phyloP scores from a whole-genome alignment of 2,329 filamentous ascomycete genomes.

The Hymenoscyphus albidus region DNA sequence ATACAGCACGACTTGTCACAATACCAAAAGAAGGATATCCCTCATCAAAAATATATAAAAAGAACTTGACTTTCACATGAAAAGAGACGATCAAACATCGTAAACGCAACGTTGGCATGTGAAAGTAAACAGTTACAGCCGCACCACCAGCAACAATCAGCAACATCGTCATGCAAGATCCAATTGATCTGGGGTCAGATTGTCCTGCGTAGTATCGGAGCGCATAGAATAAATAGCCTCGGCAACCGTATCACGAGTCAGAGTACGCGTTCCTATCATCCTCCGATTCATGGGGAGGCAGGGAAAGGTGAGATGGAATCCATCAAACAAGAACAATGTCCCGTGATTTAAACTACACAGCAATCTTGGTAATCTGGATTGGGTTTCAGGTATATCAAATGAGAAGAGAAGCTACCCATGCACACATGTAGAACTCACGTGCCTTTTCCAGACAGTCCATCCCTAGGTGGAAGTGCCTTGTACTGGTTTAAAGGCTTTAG shows the following conservation, averaged over 20 bases:
- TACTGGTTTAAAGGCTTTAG: not conserved
- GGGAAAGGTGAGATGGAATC: not conserved
- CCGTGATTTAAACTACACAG: not conserved
- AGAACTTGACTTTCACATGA: not conserved
- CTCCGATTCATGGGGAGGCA: not conserved
- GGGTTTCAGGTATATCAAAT: not conserved
- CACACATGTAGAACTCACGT: not conserved
- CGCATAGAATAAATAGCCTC: conserved; percentile 9
- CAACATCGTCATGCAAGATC: conserved; percentile 1
- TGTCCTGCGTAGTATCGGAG: not conserved
- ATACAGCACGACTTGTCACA: not conserved
- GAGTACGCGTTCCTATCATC: not conserved
- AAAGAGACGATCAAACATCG: not conserved
- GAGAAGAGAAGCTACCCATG: not conserved
- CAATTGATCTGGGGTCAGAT: not conserved
- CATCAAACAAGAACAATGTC: not conserved
- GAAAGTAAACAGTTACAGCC: conserved; percentile 4
- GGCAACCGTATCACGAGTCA: conserved; percentile 7
- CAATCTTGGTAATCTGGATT: not conserved
- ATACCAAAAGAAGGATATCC: not conserved
- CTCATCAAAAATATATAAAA: not conserved
- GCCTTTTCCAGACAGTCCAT: not conserved
- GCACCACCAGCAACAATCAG: not conserved
- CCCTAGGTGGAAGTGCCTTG: not conserved
- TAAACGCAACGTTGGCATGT: not conserved